Evolutionary conservation across 225 moss, liverwort and hornwort species (phyloP).

Genomic region (Polytrichum commune): DNA sequence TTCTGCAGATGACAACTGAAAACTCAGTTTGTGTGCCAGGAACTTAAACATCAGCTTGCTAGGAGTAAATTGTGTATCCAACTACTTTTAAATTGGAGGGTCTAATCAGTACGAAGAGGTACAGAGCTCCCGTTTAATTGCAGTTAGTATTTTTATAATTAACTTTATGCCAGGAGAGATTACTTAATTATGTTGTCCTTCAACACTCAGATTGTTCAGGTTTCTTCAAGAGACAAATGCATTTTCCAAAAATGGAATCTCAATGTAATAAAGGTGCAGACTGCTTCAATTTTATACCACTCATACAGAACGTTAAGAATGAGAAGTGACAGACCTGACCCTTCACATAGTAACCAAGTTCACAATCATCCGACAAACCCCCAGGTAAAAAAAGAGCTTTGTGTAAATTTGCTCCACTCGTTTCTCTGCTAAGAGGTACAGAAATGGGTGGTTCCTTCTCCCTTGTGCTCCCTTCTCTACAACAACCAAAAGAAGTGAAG

Average conservation of each 20-base stretch:
- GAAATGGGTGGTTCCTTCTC: slow-evolving; percentile 34
- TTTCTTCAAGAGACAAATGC: too few relatives aligned
- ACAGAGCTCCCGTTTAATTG: too few relatives aligned
- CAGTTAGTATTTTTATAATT: too few relatives aligned
- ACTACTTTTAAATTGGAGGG: too few relatives aligned
- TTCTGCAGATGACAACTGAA: slow-evolving; percentile 34
- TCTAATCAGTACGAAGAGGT: too few relatives aligned
- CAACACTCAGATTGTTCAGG: too few relatives aligned
- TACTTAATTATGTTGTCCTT: too few relatives aligned
- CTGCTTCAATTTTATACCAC: neutral
- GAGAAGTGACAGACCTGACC: slow-evolving; percentile 66
- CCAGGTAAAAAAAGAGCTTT: slow-evolving; percentile 93
- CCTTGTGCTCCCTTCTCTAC: slow-evolving; percentile 55
- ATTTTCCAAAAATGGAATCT: too few relatives aligned
- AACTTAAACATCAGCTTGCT: too few relatives aligned
- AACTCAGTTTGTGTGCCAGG: too few relatives aligned
- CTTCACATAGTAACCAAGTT: slow-evolving; percentile 94
- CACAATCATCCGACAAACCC: slow-evolving; percentile 72
- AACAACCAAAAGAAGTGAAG: neutral
- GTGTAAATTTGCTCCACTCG: slow-evolving; percentile 80
- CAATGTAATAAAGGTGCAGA: neutral
- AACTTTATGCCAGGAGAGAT: too few relatives aligned
- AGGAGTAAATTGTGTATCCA: too few relatives aligned
- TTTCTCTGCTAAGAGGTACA: slow-evolving; percentile 53
- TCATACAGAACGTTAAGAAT: neutral